A percentile compares a stretch with the other conserved stretches of the same genome.
phyloP scores from a whole-genome alignment of 176 grass and related monocot genomes.

The Triticum monococcum region DNA sequence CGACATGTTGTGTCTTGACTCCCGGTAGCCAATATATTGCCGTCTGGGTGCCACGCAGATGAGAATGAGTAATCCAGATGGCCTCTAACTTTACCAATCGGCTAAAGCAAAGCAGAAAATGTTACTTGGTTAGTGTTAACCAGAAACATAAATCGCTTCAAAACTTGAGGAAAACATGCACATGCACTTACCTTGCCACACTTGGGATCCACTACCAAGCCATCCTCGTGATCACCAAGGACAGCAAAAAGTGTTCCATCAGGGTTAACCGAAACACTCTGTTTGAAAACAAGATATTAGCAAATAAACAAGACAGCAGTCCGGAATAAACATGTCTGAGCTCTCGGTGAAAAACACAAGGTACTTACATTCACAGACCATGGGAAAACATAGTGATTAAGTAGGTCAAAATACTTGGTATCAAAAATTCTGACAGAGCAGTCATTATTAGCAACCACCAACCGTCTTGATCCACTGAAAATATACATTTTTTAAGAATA shows the following conservation, averaged over 20 bases:
- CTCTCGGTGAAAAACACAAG: background rate
- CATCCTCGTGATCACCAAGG: slow-evolving; percentile 73
- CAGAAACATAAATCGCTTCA: background rate
- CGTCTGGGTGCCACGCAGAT: slow-evolving; percentile 83
- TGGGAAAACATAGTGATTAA: slow-evolving; percentile 54
- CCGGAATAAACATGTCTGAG: background rate
- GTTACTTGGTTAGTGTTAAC: background rate
- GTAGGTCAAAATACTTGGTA: slow-evolving; percentile 51
- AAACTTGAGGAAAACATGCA: background rate
- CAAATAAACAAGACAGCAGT: background rate
- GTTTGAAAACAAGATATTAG: slow-evolving; percentile 3
- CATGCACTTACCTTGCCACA: slow-evolving; percentile 62
- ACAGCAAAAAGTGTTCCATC: slow-evolving; percentile 78
- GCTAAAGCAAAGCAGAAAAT: slow-evolving; percentile 37
- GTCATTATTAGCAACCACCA: slow-evolving; percentile 83
- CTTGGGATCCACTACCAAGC: slow-evolving; percentile 65
- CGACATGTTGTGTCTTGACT: slow-evolving; percentile 95
- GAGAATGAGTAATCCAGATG: slow-evolving; percentile 92
- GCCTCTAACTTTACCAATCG: slow-evolving; percentile 53
- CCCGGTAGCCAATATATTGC: slow-evolving; percentile 66
- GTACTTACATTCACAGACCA: slow-evolving; percentile 94
- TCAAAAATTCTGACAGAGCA: slow-evolving; percentile 81
- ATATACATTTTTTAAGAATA: slow-evolving; percentile 18
- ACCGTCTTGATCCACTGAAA: slow-evolving; percentile 65
- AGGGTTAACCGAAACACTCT: slow-evolving; percentile 79